Base-by-base conservation (phyloP, 352 stramenopile species). In the Phytophthora agathidicida region DNA sequence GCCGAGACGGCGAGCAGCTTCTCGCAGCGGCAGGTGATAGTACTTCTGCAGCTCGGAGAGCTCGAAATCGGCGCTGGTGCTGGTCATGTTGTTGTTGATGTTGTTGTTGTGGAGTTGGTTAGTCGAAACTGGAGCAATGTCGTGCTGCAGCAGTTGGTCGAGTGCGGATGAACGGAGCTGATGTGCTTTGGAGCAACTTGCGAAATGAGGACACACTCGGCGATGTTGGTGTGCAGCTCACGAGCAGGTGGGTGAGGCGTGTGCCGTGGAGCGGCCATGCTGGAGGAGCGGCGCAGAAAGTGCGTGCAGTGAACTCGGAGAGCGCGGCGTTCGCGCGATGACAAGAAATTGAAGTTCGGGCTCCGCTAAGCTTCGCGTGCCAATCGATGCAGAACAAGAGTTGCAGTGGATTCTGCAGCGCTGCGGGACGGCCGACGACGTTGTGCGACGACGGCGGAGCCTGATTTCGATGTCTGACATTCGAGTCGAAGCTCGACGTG, bases 41-140 rank as follows among this genome's bases (percentile, higher is more conserved):
- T 91, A 91, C 76, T 93, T 78, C 47, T 91, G 83, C 19, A 94
- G 81, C 62, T 94, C 76, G 26, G 75, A 70, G 53, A 93, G 75
- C 49, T 90, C 79, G 49, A 93, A 93, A 72, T 93, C 79, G 24
- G 83, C 80, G 53, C 77, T 81, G 35, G 72, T 77, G 69, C 71
- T 77, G 48, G 68, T 72, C 65, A 73, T 73, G 27, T 19, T 59
- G 27, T n/a, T n/a, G n/a, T n/a, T n/a, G n/a, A n/a, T n/a, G 6
- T 52, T 37, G 39, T 7, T 54, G 48, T 20, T 37, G 33, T 54
- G 24, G 8, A 45, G 36, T 13, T 19, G 31, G 51, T 42, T 32
- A 1, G 42, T 39, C 19, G 47, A 48, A 17, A 26, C 44, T 41
- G 22, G 27, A 41, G 28, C n/a, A 32, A n/a, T n/a, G n/a, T n/a